Percentiles rank a stretch among this genome's conserved stretches.
These are phyloP conservation scores for Starmerella gropengiesseri DNA, from an alignment of 805 yeast species.

Conservation along the genomic window DNA sequence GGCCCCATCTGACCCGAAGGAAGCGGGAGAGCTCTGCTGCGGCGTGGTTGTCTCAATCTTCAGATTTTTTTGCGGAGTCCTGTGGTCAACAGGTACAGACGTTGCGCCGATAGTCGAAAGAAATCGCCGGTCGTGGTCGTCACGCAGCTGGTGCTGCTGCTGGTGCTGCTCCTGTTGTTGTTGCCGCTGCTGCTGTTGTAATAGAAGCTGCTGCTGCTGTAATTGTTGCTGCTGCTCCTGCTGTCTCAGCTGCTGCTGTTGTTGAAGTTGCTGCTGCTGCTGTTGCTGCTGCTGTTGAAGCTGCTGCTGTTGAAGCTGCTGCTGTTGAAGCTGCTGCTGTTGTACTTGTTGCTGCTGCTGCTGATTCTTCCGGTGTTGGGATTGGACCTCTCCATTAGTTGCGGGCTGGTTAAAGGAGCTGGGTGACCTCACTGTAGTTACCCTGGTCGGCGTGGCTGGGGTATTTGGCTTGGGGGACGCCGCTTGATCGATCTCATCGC, in stretches of 20 bases:
- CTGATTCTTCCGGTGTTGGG: too few relatives aligned
- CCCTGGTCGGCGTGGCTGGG: too few relatives aligned
- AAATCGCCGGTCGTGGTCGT: neutral
- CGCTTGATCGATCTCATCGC: too few relatives aligned
- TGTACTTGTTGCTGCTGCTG: neutral
- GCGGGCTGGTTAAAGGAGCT: too few relatives aligned
- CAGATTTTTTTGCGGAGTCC: neutral
- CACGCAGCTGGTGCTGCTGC: neutral
- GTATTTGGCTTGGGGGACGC: too few relatives aligned
- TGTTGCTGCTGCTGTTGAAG: neutral
- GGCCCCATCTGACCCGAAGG: neutral
- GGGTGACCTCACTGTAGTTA: too few relatives aligned
- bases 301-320: neutral
- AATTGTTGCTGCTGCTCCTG: too few relatives aligned
- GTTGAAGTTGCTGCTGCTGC: neutral
- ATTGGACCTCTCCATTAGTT: too few relatives aligned
- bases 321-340: neutral
- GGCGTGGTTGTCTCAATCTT: neutral
- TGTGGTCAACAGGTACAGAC: neutral
- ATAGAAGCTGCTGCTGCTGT: too few relatives aligned
- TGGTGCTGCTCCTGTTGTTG: too few relatives aligned
- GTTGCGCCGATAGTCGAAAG: neutral
- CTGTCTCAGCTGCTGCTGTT: too few relatives aligned
- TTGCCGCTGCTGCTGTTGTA: too few relatives aligned
- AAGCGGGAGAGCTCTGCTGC: neutral